Conservation (phyloP, 768 basidiomycete genomes). For the Podaxis carcinomalis region DNA sequence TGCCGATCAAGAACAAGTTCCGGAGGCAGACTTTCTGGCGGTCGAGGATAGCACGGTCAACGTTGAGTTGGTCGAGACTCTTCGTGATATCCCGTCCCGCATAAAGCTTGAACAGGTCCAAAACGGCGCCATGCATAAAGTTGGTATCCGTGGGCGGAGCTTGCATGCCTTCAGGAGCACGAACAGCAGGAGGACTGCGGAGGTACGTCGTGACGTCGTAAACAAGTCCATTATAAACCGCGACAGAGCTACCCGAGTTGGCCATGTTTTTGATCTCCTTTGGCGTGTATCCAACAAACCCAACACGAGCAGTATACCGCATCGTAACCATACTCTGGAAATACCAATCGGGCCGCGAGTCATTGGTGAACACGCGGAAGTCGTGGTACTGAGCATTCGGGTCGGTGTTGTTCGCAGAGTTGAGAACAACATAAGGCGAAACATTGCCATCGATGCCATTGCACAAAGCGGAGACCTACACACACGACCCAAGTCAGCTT, state of each 20-base stretch:
- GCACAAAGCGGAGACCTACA: conserved; percentile 86
- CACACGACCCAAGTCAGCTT: conserved; percentile 4
- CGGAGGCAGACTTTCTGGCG: conserved; percentile 86
- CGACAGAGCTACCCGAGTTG: conserved; percentile 57
- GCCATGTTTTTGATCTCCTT: conserved; percentile 73
- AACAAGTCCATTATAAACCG: conserved; percentile 81
- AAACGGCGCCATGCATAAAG: conserved; percentile 70
- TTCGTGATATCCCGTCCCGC: conserved; percentile 84
- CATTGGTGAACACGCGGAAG: conserved; percentile 85
- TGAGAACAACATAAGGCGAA: conserved; percentile 78
- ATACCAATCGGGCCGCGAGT: conserved; percentile 97
- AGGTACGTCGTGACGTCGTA: conserved; percentile 88
- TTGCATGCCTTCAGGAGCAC: conserved; percentile 42
- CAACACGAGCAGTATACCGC: conserved; percentile 85
- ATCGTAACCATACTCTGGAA: conserved; percentile 90
- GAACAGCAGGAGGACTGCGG: conserved; percentile 55
- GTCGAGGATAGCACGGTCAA: conserved; percentile 56
- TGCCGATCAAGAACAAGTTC: conserved; percentile 89
- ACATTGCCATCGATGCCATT: conserved; percentile 79
- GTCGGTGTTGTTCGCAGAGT: conserved; percentile 73
- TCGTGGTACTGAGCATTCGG: conserved; percentile 86
- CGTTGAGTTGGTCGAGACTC: conserved; percentile 52
- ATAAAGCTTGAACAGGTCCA: conserved; percentile 72
- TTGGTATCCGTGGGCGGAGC: conserved; percentile 40
- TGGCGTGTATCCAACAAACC: conserved; percentile 83